phyloP scores from a whole-genome alignment of 805 yeast genomes.

The Ogataea kodamae region DNA sequence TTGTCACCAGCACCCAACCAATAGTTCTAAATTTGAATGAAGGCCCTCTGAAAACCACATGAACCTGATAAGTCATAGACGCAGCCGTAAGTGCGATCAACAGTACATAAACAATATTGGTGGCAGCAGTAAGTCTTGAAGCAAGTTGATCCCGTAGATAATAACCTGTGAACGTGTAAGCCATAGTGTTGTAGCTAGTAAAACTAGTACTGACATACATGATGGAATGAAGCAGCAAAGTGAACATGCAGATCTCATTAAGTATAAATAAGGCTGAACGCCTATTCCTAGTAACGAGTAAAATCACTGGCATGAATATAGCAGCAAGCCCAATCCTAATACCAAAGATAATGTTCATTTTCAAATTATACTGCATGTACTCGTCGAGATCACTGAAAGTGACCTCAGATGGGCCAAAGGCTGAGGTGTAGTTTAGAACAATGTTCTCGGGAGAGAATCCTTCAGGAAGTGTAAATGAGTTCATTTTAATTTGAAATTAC shows the following conservation, averaged over 20 bases:
- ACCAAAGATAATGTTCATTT: conserved; percentile 49
- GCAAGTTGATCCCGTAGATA: conserved; percentile 37
- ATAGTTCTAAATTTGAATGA: conserved; percentile 36
- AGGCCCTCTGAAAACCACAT: conserved; percentile 63
- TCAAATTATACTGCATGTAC: conserved; percentile 32
- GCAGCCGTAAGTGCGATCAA: conserved; percentile 58
- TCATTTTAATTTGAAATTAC: no score
- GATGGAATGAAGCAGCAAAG: conserved; percentile 57
- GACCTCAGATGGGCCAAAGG: conserved; percentile 37
- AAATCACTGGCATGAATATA: conserved; percentile 41
- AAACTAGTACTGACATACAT: conserved; percentile 53
- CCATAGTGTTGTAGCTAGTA: conserved; percentile 48
- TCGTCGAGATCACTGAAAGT: conserved; percentile 42
- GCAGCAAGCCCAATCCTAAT: conserved; percentile 58
- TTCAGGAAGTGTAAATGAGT: conserved; percentile 15
- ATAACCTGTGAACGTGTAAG: conserved; percentile 47
- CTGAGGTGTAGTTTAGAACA: conserved; percentile 39
- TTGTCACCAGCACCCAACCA: conserved; percentile 37
- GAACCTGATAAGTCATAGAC: conserved; percentile 69
- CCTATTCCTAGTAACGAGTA: conserved; percentile 49
- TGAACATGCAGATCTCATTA: conserved; percentile 57
- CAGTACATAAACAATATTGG: conserved; percentile 57
- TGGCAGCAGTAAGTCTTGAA: conserved; percentile 52
- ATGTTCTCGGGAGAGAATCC: conserved; percentile 21
- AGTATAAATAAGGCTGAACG: conserved; percentile 70